phyloP scores from a whole-genome alignment of 2,329 filamentous ascomycete species.

The Teratosphaeria gauchensis region DNA sequence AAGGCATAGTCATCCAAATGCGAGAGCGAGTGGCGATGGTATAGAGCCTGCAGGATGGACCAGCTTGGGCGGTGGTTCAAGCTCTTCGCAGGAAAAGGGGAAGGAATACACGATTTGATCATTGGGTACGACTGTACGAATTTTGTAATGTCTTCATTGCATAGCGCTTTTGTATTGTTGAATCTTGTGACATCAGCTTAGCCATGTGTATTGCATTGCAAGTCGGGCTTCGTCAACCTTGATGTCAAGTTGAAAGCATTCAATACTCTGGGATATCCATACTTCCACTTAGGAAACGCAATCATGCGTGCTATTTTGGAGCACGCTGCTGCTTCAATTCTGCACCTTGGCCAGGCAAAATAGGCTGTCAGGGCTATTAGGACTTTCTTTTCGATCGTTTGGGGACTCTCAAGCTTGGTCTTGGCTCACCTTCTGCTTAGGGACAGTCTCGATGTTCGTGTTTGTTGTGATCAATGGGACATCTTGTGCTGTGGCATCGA shows the following conservation, averaged over 20 bases:
- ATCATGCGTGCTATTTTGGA: not conserved
- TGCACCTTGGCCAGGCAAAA: not conserved
- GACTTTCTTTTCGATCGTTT: not conserved
- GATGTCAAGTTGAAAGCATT: too few relatives aligned
- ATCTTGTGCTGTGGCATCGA: constrained; percentile 2
- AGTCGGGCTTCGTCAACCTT: too few relatives aligned
- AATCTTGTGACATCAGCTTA: not conserved
- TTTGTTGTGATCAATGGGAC: not conserved
- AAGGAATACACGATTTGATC: not conserved
- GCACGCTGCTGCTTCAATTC: not conserved
- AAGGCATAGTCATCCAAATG: not conserved
- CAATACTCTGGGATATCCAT: not conserved
- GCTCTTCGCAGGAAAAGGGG: not conserved
- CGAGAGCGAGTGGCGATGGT: not conserved
- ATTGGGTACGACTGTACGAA: not conserved
- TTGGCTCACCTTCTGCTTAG: not conserved
- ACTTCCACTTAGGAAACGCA: not conserved
- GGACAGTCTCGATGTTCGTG: not conserved
- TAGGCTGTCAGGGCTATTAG: not conserved
- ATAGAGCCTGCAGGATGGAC: not conserved
- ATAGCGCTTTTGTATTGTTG: not conserved
- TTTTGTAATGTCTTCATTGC: not conserved
- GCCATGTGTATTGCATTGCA: too few relatives aligned
- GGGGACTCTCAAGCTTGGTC: not conserved
- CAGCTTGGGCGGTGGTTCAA: not conserved